Evolutionary conservation across 805 yeast genomes (phyloP).

Genomic region (Myxozyma sirexii): DNA sequence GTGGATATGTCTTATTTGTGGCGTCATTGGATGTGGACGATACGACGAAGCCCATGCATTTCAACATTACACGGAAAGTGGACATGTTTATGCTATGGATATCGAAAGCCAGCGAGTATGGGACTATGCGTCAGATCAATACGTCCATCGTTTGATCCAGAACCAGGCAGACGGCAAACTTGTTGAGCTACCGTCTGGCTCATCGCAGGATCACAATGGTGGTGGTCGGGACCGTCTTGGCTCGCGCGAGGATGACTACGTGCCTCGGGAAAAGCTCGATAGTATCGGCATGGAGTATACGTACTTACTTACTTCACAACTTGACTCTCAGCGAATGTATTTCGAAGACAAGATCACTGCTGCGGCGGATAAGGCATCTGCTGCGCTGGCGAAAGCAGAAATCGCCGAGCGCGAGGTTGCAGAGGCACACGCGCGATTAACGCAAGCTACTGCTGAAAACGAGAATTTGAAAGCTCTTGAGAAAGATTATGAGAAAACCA

Average conservation of each 20-base stretch:
- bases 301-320: slow-evolving; percentile 71
- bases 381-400: slow-evolving; percentile 37
- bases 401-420: slow-evolving; percentile 28
- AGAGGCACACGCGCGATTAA: slow-evolving; percentile 24
- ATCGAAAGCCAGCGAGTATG: slow-evolving; percentile 81
- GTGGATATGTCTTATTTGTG: slow-evolving; percentile 91
- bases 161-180: slow-evolving; percentile 87
- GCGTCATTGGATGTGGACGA: slow-evolving; percentile 89
- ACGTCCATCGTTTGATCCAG: slow-evolving; percentile 82
- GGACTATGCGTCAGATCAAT: slow-evolving; percentile 91
- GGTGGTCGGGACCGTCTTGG: neutral
- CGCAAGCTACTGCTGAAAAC: slow-evolving; percentile 12
- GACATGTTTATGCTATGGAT: slow-evolving; percentile 93
- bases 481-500: slow-evolving; percentile 20
- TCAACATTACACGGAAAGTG: slow-evolving; percentile 72
- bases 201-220: neutral
- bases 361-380: slow-evolving; percentile 39
- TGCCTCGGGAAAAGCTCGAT: slow-evolving; percentile 49
- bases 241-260: slow-evolving; percentile 14
- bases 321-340: slow-evolving; percentile 83
- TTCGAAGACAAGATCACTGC: slow-evolving; percentile 60
- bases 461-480: slow-evolving; percentile 17
- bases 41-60: slow-evolving; percentile 85
- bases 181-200: slow-evolving; percentile 64
- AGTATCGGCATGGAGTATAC: slow-evolving; percentile 77